phyloP scores from a whole-genome alignment of 192 early-diverging fungal genomes.

The Podila clonocystis region DNA sequence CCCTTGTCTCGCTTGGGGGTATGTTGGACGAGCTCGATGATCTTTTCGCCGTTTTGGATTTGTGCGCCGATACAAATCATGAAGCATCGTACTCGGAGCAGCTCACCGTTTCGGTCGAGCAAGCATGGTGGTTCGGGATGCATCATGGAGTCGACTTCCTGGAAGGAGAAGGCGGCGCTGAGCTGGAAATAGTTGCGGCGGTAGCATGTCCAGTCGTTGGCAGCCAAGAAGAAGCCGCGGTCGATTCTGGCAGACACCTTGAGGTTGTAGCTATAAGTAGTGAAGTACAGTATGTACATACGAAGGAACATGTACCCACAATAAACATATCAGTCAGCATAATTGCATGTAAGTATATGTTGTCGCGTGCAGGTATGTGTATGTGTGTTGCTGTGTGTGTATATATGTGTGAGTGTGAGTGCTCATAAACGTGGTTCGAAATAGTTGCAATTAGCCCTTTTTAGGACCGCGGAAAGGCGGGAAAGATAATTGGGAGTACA shows the following conservation, averaged over 20 bases:
- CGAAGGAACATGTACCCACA: background rate
- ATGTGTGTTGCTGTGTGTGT: too few species aligned
- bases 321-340: background rate
- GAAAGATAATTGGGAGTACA: too few species aligned
- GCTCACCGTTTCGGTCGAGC: conserved; percentile 64
- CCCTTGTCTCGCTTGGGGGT: conserved; percentile 96
- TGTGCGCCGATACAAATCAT: conserved; percentile 81
- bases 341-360: background rate
- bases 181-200: conserved; percentile 96
- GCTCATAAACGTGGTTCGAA: too few species aligned
- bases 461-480: too few species aligned
- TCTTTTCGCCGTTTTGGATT: conserved; percentile 74
- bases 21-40: conserved; percentile 87
- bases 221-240: conserved; percentile 91
- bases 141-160: conserved; percentile 50
- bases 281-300: background rate
- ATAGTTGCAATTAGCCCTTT: too few species aligned
- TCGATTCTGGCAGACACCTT: conserved; percentile 86
- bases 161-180: conserved; percentile 69
- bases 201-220: conserved; percentile 94
- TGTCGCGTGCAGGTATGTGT: too few species aligned
- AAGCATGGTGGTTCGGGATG: conserved; percentile 70
- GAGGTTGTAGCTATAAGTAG: conserved; percentile 58
- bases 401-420: too few species aligned
- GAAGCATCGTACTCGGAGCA: conserved; percentile 74